Base-by-base conservation (phyloP, 2,329 filamentous ascomycete genomes). In the Alternaria longipes region DNA sequence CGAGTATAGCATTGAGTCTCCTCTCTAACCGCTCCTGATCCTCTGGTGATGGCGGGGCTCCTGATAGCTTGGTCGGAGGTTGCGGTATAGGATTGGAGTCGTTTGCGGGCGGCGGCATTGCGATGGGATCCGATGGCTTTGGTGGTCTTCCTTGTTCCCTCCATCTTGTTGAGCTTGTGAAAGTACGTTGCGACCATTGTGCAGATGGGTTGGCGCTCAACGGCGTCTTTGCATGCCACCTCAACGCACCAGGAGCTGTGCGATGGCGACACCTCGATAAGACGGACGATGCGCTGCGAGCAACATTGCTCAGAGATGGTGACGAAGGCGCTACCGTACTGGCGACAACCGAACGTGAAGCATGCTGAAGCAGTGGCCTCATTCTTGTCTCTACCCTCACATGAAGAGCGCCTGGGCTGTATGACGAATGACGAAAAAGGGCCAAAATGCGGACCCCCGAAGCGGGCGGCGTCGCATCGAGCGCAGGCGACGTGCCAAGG, bases 311-410 rank as follows among this genome's bases (percentile, higher is more conserved):
- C 34, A 67, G 60, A 32, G 67, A 24, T 47, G 54, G 68, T 32
- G 60, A 62, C 20, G 62, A 58, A 14, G 65, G 47, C 8, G 60
- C 62, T 64, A 66, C 30, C 28, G 56, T 53, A 49, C 67, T 61
- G 63, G 68, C 65, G 40, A 62, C 56, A 51, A 76, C 60, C 50
- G 70, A 73, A 65, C 77, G 76, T 60, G 77, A 77, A 71, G 75
- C 78, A 78, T 78, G 69, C 70, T 78, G 77, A 69, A 80, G 73
- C 75, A 79, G 70, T 66, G 76, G 76, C 74, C 74, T 75, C 78
- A 80, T 80, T 63, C 73, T 75, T 73, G 49, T 44, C 59, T 57
- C 54, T 59, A 61, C 49, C 55, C 67, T 73, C 66, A 73, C 72
- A 74, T 74, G 30, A 60, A 68, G 61, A 45, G 57, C 53, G 51